Base-by-base conservation (phyloP, 176 grass and related monocot genomes). In the Canna indica region DNA sequence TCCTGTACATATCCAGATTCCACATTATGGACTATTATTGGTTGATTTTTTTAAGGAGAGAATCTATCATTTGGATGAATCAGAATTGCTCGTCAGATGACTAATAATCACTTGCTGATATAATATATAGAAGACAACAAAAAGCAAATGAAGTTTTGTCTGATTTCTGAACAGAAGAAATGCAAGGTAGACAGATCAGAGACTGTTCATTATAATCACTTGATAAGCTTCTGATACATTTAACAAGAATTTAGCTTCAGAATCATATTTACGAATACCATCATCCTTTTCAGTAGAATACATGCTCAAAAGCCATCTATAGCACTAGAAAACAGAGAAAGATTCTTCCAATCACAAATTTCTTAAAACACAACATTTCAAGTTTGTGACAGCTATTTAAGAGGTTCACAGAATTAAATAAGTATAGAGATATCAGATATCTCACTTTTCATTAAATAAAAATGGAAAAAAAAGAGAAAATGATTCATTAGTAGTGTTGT, bases 1-100 rank as follows among this genome's bases (percentile, higher is more conserved):
- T 34, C 34, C 63, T 66, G 63, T 34, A 66, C 63, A 66, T 41
- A 38, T 66, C 32, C 33, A 13, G 35, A 66, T 66, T 66, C 35
- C 63, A 66, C 35, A 41, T 66, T 20, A 66, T 12, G 35, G 35
- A 24, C 63, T 16, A 66, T 66, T 38, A n/a, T 25, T 66, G 63
- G 63, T 38, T 66, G 33, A 66, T 66, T 5, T 66, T 66, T 38
- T 36, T 7, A 31, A 11, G 12, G 59, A 66, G 48, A 8, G 48
- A 53, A 53, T 53, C 17, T 53, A 24, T 66, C 63, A 38, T 32
- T n/a, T 62, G 29, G 30, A 2, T 32, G 27, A 15, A 62, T 33
- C 24, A 17, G 30, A 31, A 13, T 30, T 30, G 33, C 59, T 66
- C 41, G 31, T 18, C 8, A 46, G 67, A 47, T 47, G 67, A 39